A percentile compares a stretch with the other conserved stretches of the same genome.
These are phyloP conservation scores for Hibiscus trionum DNA, from an alignment of 345 rosid genomes.

Conservation along the genomic window DNA sequence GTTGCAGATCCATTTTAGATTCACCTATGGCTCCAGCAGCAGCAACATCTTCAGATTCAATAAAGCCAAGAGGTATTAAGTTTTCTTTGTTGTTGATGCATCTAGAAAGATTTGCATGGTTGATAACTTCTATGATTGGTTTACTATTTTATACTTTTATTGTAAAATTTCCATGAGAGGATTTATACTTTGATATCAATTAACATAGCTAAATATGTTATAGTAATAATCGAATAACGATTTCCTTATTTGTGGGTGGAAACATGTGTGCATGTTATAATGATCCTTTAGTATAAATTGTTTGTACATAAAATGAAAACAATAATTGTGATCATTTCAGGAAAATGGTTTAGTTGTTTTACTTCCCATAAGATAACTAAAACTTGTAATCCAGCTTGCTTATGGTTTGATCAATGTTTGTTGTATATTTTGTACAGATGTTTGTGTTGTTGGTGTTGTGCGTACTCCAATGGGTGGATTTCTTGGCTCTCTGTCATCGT, in stretches of 20 bases:
- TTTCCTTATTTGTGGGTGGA: background rate
- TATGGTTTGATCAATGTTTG: background rate
- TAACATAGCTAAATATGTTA: background rate
- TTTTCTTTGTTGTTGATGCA: conserved; percentile 7
- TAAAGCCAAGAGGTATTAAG: conserved; percentile 66
- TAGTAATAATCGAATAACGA: background rate
- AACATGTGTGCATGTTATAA: background rate
- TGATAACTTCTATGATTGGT: background rate
- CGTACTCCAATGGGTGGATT: conserved; percentile 97
- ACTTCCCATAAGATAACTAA: background rate
- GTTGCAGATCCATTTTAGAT: conserved; percentile 24
- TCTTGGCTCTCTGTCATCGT: conserved; percentile 74
- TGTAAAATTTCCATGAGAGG: background rate
- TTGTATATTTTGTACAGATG: conserved; percentile 47
- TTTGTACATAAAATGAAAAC: background rate
- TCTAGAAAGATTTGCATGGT: background rate
- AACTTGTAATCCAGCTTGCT: background rate
- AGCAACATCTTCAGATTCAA: conserved; percentile 38
- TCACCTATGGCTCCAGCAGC: conserved; percentile 49
- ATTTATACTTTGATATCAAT: background rate
- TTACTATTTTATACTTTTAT: background rate
- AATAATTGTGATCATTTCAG: background rate
- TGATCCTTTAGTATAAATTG: background rate
- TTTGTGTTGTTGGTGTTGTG: conserved; percentile 94
- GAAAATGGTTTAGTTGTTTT: background rate